Base-by-base conservation (phyloP, 345 rosid species). In the Erysimum cheiranthoides region DNA sequence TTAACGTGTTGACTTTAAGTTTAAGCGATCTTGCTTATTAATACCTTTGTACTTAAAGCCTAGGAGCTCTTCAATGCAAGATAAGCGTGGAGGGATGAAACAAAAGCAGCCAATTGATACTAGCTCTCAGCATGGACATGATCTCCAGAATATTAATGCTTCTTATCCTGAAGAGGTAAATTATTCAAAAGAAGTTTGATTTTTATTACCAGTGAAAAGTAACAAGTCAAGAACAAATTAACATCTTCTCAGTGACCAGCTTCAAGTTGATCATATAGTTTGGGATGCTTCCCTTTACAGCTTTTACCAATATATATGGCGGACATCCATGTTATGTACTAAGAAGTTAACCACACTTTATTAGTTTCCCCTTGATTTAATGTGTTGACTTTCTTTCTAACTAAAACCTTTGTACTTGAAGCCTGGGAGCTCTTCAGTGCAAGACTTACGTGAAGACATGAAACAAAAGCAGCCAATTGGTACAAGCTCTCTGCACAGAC, bases 361-460 rank as follows among this genome's bases (percentile, higher is more conserved):
- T 75, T 43, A 18, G 14, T 57, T 67, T 39, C 63, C 18, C 66
- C 49, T 66, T 78, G 47, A 30, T 28, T 34, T 39, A 16, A 60
- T 18, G 40, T 39, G 40, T 61, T 47, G 73, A 49, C 68, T 21
- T 28, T 61, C 57, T 25, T 40, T 51, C 73, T 79, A 61, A 80
- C 38, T 25, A 45, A 36, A 62, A 31, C 38, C 46, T 40, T 65
- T 69, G 58, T 43, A 32, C 64, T 60, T 76, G 61, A 47, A 87
- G 87, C 76, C 72, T 0, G 74, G 74, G 82, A 86, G 84, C 75
- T 83, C 92, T 35, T 82, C 82, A 61, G 56, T 53, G 36, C 73
- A 58, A 62, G 75, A 42, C 64, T 73, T 27, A 32, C 79, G 73
- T 71, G 74, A 73, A 53, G 72, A 76, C 57, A 57, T 69, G 66